Percentiles rank a stretch among this genome's conserved stretches.
These are phyloP conservation scores for Beauveria pseudobassiana DNA, from an alignment of 2,329 filamentous ascomycete species.

Conservation along the genomic window DNA sequence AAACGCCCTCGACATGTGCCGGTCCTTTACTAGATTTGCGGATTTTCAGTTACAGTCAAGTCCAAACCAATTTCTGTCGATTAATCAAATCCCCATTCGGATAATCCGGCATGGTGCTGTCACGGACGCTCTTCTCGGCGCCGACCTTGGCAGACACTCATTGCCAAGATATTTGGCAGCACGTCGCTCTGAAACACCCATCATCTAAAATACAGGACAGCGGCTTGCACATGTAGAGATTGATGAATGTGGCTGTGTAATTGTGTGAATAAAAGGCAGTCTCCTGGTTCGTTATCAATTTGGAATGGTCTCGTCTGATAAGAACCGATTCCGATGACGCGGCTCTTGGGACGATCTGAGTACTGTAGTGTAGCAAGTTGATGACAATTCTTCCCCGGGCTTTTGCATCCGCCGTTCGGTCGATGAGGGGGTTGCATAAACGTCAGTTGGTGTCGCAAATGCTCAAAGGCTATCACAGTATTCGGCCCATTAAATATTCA, in stretches of 20 bases:
- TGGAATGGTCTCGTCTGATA: conserved; percentile 2
- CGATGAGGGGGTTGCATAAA: neutral
- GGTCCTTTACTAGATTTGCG: neutral
- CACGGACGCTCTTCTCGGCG: neutral
- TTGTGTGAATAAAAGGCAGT: neutral
- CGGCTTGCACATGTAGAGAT: neutral
- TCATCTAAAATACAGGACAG: neutral
- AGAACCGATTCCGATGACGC: neutral
- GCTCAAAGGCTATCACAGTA: neutral
- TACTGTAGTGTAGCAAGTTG: neutral
- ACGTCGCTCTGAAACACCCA: neutral
- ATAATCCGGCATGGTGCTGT: neutral
- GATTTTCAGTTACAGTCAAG: neutral
- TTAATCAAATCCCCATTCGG: neutral
- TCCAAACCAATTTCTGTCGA: neutral
- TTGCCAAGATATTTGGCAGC: neutral
- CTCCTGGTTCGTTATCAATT: neutral
- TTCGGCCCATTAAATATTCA: neutral
- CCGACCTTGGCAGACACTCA: neutral
- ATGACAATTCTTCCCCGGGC: neutral
- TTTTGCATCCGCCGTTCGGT: neutral
- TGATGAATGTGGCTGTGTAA: neutral
- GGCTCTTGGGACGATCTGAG: neutral
- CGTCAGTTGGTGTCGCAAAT: neutral
- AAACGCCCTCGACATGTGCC: neutral